phyloP scores from a whole-genome alignment of 179 eudicot species.

The Beta lomatogona region DNA sequence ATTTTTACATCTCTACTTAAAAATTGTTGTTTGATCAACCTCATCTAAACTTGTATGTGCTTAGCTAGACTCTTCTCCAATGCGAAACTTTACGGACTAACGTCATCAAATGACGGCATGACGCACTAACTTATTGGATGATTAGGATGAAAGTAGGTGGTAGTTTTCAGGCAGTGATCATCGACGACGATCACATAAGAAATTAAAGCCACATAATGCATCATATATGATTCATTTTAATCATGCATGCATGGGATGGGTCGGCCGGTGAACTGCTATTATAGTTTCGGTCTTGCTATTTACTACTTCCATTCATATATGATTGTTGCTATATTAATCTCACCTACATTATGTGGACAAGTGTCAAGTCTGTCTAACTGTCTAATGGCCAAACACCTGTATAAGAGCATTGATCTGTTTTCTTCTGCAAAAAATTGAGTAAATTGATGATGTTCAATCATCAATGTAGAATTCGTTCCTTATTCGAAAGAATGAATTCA shows the following conservation, averaged over 20 bases:
- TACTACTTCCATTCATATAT: neutral
- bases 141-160: neutral
- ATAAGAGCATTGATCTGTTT: no score
- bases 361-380: no score
- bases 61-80: no score
- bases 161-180: neutral
- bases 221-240: neutral
- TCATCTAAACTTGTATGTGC: no score
- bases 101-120: no score
- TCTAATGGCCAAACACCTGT: neutral
- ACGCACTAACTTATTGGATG: neutral
- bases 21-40: neutral
- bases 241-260: neutral
- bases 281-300: neutral
- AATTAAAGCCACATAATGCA: neutral
- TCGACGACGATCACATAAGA: no score
- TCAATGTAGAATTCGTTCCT: neutral
- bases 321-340: neutral
- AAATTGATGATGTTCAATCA: neutral
- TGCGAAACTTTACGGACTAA: no score
- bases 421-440: neutral
- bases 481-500: no score
- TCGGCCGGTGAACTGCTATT: neutral
- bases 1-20: no score
- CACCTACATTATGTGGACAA: neutral